phyloP scores from a whole-genome alignment of 2,329 filamentous ascomycete genomes.

The Neophaeococcomyces aloes region DNA sequence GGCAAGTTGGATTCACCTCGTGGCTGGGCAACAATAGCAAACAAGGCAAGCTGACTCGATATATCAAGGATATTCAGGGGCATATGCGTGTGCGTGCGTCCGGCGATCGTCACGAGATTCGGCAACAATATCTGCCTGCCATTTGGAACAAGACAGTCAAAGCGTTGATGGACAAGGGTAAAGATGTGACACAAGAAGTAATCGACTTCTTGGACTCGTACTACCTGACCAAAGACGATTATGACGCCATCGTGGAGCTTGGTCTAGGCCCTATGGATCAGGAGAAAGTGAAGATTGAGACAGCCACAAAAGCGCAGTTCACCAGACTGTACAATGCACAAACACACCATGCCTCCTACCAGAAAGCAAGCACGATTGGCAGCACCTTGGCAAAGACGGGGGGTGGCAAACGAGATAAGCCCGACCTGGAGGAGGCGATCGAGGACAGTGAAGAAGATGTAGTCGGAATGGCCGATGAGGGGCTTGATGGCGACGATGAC shows the following conservation, averaged over 20 bases:
- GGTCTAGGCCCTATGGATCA: constrained; percentile 77
- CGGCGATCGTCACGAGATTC: constrained; percentile 83
- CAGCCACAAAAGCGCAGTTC: constrained; percentile 78
- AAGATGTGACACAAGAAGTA: constrained; percentile 67
- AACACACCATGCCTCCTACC: constrained; percentile 85
- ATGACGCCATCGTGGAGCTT: constrained; percentile 83
- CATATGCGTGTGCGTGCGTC: constrained; percentile 90
- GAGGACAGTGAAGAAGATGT: constrained; percentile 72
- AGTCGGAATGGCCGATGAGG: constrained; percentile 42
- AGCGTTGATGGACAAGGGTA: constrained; percentile 65
- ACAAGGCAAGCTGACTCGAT: constrained; percentile 62
- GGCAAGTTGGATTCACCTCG: constrained; percentile 64
- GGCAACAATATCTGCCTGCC: constrained; percentile 84
- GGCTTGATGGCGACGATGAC: constrained; percentile 48
- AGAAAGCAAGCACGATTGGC: constrained; percentile 73
- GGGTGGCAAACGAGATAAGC: constrained; percentile 57
- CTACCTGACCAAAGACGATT: constrained; percentile 87
- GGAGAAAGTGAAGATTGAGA: constrained; percentile 64
- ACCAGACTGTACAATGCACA: constrained; percentile 82
- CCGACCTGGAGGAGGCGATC: constrained; percentile 91
- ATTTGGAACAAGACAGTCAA: constrained; percentile 74
- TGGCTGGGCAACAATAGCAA: constrained; percentile 98
- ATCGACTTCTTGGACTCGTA: constrained; percentile 97
- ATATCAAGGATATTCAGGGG: constrained; percentile 85
- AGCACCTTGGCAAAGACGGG: constrained; percentile 63